Conservation (phyloP, 176 grass and related monocot genomes). For the Zoysia japonica region DNA sequence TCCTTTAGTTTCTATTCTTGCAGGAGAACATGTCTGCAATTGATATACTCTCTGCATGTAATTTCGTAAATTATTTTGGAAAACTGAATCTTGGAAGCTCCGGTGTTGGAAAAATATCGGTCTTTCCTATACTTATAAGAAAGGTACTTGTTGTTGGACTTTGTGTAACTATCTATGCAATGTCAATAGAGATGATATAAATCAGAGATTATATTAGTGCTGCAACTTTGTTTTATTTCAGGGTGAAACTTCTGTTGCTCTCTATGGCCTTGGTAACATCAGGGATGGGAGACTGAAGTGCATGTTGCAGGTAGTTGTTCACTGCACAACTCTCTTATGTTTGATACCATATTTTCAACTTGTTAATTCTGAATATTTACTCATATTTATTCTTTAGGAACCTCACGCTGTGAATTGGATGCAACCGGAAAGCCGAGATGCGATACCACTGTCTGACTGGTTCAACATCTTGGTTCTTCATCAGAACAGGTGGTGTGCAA, state of each 20-base stretch:
- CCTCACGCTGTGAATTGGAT: conserved; percentile 74
- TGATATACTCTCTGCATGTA: conserved; percentile 72
- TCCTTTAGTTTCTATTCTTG: no score
- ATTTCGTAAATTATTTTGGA: conserved; percentile 91
- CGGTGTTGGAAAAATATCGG: conserved; percentile 56
- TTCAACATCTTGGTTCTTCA: conserved; percentile 90
- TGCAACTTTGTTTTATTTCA: conserved; percentile 48
- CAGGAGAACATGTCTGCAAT: conserved; percentile 82
- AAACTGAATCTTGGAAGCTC: conserved; percentile 69
- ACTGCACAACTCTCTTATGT: background rate
- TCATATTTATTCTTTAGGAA: conserved; percentile 54
- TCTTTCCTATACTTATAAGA: conserved; percentile 71
- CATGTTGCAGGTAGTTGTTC: conserved; percentile 69
- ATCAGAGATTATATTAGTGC: background rate
- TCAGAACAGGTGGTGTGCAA: conserved; percentile 59
- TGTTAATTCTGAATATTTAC: conserved; percentile 16
- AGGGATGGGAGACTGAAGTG: conserved; percentile 66
- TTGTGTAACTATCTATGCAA: background rate
- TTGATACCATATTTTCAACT: background rate
- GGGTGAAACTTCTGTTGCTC: conserved; percentile 66
- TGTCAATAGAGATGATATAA: no score
- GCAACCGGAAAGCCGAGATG: conserved; percentile 55
- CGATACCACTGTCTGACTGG: conserved; percentile 52
- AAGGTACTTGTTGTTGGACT: conserved; percentile 49
- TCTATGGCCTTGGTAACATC: conserved; percentile 84